Percentiles rank a stretch among this genome's conserved stretches.
These are phyloP conservation scores for Pseudoneurospora amorphoporcata DNA, from an alignment of 495 filamentous ascomycete genomes.

Conservation along the genomic window DNA sequence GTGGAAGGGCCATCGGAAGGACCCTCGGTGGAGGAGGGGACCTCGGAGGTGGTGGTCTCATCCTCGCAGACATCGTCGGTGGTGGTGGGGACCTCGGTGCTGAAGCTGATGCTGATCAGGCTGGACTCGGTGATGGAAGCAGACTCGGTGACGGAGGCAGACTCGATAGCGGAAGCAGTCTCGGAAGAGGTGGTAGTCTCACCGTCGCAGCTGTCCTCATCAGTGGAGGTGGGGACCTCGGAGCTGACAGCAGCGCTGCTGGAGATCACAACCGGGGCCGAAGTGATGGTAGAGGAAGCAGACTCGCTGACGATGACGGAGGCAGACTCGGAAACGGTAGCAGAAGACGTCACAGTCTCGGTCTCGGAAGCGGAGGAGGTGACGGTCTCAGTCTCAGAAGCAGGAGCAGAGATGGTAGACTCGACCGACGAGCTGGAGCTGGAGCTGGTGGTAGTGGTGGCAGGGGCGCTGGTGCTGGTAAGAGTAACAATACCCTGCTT, in stretches of 20 bases:
- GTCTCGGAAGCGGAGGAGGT: background rate
- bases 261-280: slow-evolving; percentile 10
- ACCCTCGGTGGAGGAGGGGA: background rate
- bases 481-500: background rate
- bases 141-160: background rate
- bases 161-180: background rate
- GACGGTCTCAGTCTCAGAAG: background rate
- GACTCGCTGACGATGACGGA: background rate
- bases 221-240: background rate
- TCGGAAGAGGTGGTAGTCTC: background rate
- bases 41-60: background rate
- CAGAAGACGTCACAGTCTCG: background rate
- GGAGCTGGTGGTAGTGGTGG: slow-evolving; percentile 2
- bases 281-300: slow-evolving; percentile 4
- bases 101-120: background rate
- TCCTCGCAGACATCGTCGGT: background rate
- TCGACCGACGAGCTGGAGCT: slow-evolving; percentile 1
- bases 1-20: background rate
- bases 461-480: slow-evolving; percentile 4
- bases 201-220: background rate
- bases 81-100: background rate
- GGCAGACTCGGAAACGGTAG: background rate
- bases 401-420: background rate
- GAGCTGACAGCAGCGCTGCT: slow-evolving; percentile 8
- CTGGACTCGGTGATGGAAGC: background rate